Base-by-base conservation (phyloP, 805 yeast genomes). In the Pichia exigua region DNA sequence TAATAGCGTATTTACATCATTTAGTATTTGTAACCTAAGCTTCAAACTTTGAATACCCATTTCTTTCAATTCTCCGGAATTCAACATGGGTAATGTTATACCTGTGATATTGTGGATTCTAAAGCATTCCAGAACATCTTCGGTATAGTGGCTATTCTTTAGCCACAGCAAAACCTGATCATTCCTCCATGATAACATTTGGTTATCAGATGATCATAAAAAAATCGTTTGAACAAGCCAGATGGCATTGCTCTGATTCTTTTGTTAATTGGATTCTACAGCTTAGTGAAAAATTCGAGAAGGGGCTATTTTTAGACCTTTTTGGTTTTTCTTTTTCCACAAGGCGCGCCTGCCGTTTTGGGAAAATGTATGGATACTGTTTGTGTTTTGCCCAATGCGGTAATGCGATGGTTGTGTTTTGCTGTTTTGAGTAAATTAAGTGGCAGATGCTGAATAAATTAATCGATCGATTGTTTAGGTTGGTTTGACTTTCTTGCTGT, bases 61-160 rank as follows among this genome's bases (percentile, higher is more conserved):
- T 49, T 90, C 96, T 54, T 74, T 72, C 44, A 91, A 76, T 62
- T 89, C 94, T 10, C 77, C 79, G 13, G 86, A 78, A 32, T 81
- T 79, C 47, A 91, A 70, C 54, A 79, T 82, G 2, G 87, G 81
- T 48, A 92, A 69, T 4, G 86, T 74, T 30, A 85, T 78, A 1
- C 96, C 96, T 4, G 84, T 81, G 47, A 87, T 78, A 58, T 82
- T 82, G 65, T 87, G 78, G 3, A 72, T 74, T 26, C 73, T 67
- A 61, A 84, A 82, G 27, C 54, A 46, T 24, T 58, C 66, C 22
- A 66, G 51, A 9, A 65, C 56, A 12, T 59, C 62, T 42, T 57
- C 59, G 1, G 58, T 35, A 47, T 60, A 63, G 11, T 56, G 49
- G 4, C 53, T 46, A 48, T 63, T 63, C 26, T 59, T 64, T 26